Evolutionary conservation across 2,329 filamentous ascomycete genomes (phyloP).

Genomic region (Aquanectria penicillioides): DNA sequence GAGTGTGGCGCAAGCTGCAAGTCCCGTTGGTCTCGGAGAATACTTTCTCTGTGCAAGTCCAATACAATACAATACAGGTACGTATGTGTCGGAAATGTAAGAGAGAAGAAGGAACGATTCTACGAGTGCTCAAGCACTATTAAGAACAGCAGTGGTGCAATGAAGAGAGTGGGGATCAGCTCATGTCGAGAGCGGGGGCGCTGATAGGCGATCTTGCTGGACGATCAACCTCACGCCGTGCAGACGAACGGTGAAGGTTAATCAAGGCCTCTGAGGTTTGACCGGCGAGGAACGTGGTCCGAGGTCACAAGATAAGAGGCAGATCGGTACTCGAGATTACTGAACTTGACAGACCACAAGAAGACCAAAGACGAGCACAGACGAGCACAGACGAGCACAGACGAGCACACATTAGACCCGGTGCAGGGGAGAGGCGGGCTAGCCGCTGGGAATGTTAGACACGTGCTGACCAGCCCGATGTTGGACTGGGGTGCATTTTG

Average conservation of each 20-base stretch:
- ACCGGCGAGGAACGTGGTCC: conserved; percentile 4
- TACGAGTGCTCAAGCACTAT: conserved; percentile 2
- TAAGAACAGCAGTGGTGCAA: too few species aligned
- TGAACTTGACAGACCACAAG: background rate
- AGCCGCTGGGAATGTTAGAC: too few species aligned
- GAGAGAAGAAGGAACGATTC: background rate
- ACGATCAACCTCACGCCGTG: too few species aligned
- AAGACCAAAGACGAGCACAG: too few species aligned
- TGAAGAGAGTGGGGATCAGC: too few species aligned
- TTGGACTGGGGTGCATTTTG: too few species aligned
- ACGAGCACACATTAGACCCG: too few species aligned
- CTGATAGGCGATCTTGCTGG: too few species aligned
- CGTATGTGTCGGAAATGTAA: background rate
- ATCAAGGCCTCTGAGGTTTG: conserved; percentile 4
- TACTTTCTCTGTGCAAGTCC: background rate
- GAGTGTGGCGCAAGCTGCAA: background rate
- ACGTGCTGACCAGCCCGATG: too few species aligned
- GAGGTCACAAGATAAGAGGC: conserved; percentile 5
- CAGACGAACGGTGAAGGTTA: conserved; percentile 1
- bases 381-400: too few species aligned
- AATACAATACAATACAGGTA: background rate
- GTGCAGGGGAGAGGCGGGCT: too few species aligned
- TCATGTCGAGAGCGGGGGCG: too few species aligned
- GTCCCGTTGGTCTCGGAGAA: background rate
- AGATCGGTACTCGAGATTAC: background rate